These are phyloP conservation scores for Anthracocystis setariae DNA, from an alignment of 1,284 basidiomycete genomes.

Conservation along the genomic window DNA sequence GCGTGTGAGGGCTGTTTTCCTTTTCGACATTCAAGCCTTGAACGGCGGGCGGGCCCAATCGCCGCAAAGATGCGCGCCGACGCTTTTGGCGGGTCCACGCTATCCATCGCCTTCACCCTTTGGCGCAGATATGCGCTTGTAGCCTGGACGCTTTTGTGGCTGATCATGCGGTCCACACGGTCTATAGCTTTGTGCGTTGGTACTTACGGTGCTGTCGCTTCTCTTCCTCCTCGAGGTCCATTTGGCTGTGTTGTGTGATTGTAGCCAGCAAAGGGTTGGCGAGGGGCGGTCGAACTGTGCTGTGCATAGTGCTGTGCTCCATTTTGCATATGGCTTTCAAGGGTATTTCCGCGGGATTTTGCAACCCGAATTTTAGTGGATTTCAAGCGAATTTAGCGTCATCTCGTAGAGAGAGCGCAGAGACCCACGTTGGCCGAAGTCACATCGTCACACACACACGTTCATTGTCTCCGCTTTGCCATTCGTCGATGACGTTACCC, in stretches of 20 bases:
- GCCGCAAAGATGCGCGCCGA: neutral
- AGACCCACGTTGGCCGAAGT: neutral
- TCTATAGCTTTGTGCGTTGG: too few species aligned
- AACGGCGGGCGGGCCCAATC: constrained; percentile 3
- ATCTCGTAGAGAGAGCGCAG: neutral
- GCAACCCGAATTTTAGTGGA: neutral
- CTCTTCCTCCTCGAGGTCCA: too few species aligned
- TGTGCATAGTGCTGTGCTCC: neutral
- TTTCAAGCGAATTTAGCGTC: neutral
- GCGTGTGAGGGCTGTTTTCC: too few species aligned
- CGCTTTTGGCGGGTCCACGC: neutral
- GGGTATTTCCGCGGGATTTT: neutral
- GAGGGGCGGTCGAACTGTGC: neutral
- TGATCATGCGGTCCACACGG: too few species aligned
- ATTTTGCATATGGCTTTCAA: neutral
- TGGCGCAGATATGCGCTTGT: neutral
- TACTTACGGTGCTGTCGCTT: too few species aligned
- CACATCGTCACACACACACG: constrained; percentile 1
- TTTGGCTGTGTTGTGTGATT: neutral
- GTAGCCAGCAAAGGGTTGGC: neutral
- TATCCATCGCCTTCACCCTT: neutral
- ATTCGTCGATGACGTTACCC: constrained; percentile 24
- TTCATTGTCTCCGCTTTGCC: neutral
- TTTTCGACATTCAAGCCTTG: too few species aligned
- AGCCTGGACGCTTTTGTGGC: neutral